A percentile compares a stretch with the other conserved stretches of the same genome.
Conservation (phyloP, 2,329 filamentous ascomycete genomes). For the Fusarium illudens region DNA sequence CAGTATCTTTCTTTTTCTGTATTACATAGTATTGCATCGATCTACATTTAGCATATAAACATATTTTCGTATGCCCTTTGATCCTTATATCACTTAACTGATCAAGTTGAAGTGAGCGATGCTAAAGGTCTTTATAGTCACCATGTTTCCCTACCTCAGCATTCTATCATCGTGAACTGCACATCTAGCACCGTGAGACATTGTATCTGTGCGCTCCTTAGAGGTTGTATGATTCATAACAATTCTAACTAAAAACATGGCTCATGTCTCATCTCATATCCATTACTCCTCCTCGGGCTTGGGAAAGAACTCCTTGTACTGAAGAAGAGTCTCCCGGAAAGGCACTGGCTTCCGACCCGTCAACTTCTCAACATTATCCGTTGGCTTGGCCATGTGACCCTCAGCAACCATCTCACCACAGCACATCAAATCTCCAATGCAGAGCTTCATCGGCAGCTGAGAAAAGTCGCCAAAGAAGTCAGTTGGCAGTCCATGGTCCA, state of each 20-base stretch:
- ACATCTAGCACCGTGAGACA: no score
- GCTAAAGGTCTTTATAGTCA: no score
- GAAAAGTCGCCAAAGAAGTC: conserved; percentile 40
- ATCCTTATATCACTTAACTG: no score
- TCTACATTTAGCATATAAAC: background rate
- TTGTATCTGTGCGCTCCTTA: no score
- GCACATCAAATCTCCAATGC: conserved; percentile 36
- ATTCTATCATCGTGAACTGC: no score
- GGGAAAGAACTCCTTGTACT: conserved; percentile 37
- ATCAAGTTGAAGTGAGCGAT: no score
- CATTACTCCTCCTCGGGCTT: background rate
- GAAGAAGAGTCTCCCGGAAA: conserved; percentile 30
- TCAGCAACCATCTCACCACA: conserved; percentile 38
- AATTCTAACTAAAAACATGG: background rate
- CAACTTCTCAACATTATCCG: conserved; percentile 37
- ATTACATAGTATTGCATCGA: background rate
- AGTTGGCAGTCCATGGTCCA: conserved; percentile 29
- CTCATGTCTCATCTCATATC: background rate
- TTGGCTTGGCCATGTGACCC: conserved; percentile 29
- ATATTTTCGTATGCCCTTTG: background rate
- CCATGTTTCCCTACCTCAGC: no score
- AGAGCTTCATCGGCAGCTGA: conserved; percentile 37
- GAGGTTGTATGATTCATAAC: background rate
- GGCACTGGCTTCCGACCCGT: conserved; percentile 30
- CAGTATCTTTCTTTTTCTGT: background rate